Conservation (phyloP, 2,329 filamentous ascomycete species). For the Fusarium torreyae region DNA sequence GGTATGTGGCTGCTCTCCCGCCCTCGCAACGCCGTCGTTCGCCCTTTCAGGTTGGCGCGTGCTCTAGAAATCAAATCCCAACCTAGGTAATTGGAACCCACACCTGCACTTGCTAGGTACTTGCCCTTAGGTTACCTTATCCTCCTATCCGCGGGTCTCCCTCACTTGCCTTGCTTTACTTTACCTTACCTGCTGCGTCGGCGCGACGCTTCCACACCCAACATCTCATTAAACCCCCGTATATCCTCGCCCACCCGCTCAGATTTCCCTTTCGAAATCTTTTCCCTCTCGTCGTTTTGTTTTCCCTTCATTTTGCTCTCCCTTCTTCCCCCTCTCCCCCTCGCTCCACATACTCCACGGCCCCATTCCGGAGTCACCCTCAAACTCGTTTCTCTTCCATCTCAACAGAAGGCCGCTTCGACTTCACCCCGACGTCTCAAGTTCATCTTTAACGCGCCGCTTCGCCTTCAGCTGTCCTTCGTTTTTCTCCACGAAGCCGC, state of each 20-base stretch:
- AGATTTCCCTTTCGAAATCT: slow-evolving; percentile 51
- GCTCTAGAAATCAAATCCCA: slow-evolving; percentile 42
- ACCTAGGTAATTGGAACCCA: slow-evolving; percentile 37
- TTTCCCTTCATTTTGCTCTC: slow-evolving; percentile 51
- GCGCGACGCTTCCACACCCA: slow-evolving; percentile 47
- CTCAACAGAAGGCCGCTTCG: slow-evolving; percentile 42
- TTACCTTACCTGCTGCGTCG: slow-evolving; percentile 35
- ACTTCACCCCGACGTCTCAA: slow-evolving; percentile 44
- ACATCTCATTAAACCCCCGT: slow-evolving; percentile 55
- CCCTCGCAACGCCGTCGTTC: slow-evolving; percentile 41
- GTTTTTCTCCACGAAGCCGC: slow-evolving; percentile 49
- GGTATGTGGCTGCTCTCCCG: slow-evolving; percentile 49
- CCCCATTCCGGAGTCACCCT: slow-evolving; percentile 51
- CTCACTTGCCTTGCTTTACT: slow-evolving; percentile 17
- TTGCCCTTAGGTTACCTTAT: slow-evolving; percentile 46
- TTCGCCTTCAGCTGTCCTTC: slow-evolving; percentile 50
- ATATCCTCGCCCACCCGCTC: slow-evolving; percentile 48
- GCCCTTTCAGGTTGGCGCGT: slow-evolving; percentile 43
- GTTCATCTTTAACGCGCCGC: slow-evolving; percentile 41
- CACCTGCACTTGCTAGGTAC: slow-evolving; percentile 36
- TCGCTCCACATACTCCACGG: slow-evolving; percentile 54
- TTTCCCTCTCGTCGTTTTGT: slow-evolving; percentile 51
- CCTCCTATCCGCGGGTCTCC: slow-evolving; percentile 41
- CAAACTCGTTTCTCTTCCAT: slow-evolving; percentile 48
- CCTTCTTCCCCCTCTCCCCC: slow-evolving; percentile 45